Evolutionary conservation across 2,329 filamentous ascomycete genomes (phyloP).

Genomic region (Pseudogymnoascus sp.): DNA sequence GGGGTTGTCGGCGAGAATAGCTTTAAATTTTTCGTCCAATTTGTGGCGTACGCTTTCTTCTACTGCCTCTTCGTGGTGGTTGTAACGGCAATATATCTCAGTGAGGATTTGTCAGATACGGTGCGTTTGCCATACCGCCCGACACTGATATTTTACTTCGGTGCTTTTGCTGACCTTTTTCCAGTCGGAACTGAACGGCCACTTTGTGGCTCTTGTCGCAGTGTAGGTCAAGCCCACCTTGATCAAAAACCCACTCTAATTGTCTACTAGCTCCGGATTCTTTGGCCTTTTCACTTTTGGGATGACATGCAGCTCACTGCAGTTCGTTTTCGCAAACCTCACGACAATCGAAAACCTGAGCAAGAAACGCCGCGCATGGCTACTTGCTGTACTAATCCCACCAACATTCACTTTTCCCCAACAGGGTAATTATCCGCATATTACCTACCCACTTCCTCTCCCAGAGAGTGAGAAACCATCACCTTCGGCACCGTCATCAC

Average conservation of each 20-base stretch:
- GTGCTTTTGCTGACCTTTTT: background rate
- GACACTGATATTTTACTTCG: background rate
- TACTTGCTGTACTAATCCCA: slow-evolving; percentile 67
- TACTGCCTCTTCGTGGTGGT: slow-evolving; percentile 59
- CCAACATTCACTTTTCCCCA: slow-evolving; percentile 27
- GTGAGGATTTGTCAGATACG: slow-evolving; percentile 32
- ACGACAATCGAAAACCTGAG: slow-evolving; percentile 78
- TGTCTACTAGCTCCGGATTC: slow-evolving; percentile 43
- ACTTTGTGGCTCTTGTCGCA: slow-evolving; percentile 59
- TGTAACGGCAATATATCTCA: slow-evolving; percentile 54
- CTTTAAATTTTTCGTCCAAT: slow-evolving; percentile 91
- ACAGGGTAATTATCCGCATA: slow-evolving; percentile 10
- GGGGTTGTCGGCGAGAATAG: slow-evolving; percentile 81
- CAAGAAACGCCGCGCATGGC: slow-evolving; percentile 53
- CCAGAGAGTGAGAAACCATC: slow-evolving; percentile 8
- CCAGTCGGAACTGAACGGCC: slow-evolving; percentile 38
- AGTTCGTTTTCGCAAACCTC: slow-evolving; percentile 63
- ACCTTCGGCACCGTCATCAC: background rate
- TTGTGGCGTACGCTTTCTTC: slow-evolving; percentile 63
- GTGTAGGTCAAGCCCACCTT: slow-evolving; percentile 37
- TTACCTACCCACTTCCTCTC: slow-evolving; percentile 11
- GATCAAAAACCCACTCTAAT: slow-evolving; percentile 6
- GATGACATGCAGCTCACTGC: slow-evolving; percentile 67
- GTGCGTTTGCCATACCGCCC: background rate
- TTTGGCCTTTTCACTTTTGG: slow-evolving; percentile 74